phyloP scores from a whole-genome alignment of 2,329 filamentous ascomycete species.

The Colletotrichum camelliae region DNA sequence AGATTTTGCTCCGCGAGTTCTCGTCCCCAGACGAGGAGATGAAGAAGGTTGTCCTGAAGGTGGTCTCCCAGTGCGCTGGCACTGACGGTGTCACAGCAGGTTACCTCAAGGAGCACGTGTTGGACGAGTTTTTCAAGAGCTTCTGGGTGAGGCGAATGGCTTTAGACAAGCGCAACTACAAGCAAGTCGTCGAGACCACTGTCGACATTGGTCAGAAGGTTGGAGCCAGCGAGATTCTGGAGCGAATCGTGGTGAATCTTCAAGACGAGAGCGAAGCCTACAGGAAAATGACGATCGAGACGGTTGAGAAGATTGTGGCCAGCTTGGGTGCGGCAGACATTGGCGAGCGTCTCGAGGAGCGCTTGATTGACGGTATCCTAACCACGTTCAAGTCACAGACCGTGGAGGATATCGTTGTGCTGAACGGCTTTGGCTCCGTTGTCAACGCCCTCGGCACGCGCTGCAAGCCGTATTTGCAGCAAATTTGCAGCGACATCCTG shows the following conservation, averaged over 20 bases:
- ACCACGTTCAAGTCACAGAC: constrained; percentile 98
- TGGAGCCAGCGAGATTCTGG: constrained; percentile 93
- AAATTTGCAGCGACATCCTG: constrained; percentile 96
- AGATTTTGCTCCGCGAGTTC: constrained; percentile 94
- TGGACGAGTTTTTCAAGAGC: constrained; percentile 97
- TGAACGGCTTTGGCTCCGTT: constrained; percentile 97
- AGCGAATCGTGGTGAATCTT: constrained; percentile 90
- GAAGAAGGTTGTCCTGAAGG: constrained; percentile 99
- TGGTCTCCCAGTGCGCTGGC: constrained; percentile 92
- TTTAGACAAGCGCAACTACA: constrained; percentile 95
- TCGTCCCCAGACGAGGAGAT: constrained; percentile 98
- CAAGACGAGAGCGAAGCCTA: constrained; percentile 99
- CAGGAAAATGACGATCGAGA: constrained; percentile 99
- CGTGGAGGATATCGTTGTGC: constrained; percentile 92
- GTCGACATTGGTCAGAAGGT: constrained; percentile 98
- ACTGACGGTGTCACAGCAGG: constrained; percentile 94
- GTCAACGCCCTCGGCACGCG: constrained; percentile 93
- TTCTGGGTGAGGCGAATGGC: constrained; percentile 99
- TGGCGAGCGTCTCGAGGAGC: constrained; percentile 88
- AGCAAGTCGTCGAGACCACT: constrained; percentile 97
- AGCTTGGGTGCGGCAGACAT: constrained; percentile 94
- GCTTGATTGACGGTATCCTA: constrained; percentile 92
- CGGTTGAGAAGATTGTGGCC: constrained; percentile 94
- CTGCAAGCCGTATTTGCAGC: constrained; percentile 94
- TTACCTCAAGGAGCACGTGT: constrained; percentile 93